Evolutionary conservation across 495 filamentous ascomycete genomes (phyloP).

Genomic region (Penicillium mononematosum): DNA sequence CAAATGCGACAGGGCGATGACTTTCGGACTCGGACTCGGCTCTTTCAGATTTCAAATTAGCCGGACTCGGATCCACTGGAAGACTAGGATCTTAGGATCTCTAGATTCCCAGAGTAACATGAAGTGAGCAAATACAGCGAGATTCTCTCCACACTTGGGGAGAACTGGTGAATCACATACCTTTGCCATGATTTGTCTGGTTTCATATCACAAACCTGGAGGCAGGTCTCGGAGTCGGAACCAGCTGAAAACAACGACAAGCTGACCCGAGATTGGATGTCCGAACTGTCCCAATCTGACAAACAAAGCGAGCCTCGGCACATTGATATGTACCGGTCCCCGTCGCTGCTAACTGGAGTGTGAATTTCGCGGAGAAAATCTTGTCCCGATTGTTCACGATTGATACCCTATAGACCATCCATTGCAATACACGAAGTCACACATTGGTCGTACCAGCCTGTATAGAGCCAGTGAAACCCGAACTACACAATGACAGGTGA

Average conservation of each 20-base stretch:
- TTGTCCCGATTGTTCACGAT: conserved; percentile 10
- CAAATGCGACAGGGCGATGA: conserved; percentile 2
- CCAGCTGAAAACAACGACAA: conserved; percentile 5
- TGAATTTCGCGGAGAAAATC: conserved; percentile 4
- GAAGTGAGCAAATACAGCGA: not conserved
- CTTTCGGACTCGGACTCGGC: conserved; percentile 28
- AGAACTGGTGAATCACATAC: not conserved
- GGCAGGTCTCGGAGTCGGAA: conserved; percentile 14
- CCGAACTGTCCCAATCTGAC: conserved; percentile 1
- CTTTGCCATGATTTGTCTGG: conserved; percentile 13
- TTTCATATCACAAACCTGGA: conserved; percentile 7
- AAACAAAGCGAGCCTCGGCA: conserved; percentile 6
- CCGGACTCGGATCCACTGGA: not conserved
- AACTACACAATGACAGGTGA: conserved; percentile 10
- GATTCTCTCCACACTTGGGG: not conserved
- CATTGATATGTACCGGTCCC: conserved; percentile 18
- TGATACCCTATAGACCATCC: conserved; percentile 10
- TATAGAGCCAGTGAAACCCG: conserved; percentile 10
- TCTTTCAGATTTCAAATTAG: conserved; percentile 1
- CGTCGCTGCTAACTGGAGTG: conserved; percentile 6
- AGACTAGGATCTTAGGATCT: not conserved
- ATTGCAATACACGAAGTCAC: conserved; percentile 7
- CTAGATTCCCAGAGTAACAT: not conserved
- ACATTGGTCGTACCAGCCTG: conserved; percentile 6
- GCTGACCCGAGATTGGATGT: conserved; percentile 5